phyloP scores from a whole-genome alignment of 2,329 filamentous ascomycete species.

The Sporothrix variecibatus region DNA sequence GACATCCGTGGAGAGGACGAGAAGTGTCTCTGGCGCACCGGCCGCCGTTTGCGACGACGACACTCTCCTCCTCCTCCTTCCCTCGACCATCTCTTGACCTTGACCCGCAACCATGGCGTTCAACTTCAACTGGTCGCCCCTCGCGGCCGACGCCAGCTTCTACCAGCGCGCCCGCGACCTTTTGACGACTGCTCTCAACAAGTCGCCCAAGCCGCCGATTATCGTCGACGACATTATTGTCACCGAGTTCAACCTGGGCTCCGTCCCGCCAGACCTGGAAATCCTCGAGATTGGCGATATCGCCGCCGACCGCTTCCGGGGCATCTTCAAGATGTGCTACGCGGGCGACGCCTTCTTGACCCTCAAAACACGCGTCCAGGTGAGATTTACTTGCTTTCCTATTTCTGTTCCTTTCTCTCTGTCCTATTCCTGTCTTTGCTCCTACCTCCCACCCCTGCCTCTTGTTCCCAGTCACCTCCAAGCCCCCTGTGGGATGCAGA shows the following conservation, averaged over 20 bases:
- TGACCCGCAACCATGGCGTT: slow-evolving; percentile 76
- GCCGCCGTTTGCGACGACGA: neutral
- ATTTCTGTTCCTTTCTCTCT: neutral
- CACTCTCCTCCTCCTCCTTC: neutral
- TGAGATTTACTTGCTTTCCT: slow-evolving; percentile 44
- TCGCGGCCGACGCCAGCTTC: slow-evolving; percentile 91
- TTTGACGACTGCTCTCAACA: slow-evolving; percentile 92
- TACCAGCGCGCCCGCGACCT: slow-evolving; percentile 90
- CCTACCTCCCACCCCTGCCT: neutral
- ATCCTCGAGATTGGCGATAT: slow-evolving; percentile 97
- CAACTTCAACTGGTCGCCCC: slow-evolving; percentile 99
- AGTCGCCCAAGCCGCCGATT: slow-evolving; percentile 95
- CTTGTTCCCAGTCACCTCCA: slow-evolving; percentile 17
- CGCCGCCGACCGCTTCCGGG: slow-evolving; percentile 93
- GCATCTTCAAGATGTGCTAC: slow-evolving; percentile 99
- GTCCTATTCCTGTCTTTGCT: slow-evolving; percentile 1
- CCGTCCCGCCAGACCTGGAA: slow-evolving; percentile 90
- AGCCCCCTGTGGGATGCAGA: slow-evolving; percentile 18
- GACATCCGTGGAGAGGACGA: slow-evolving; percentile 15
- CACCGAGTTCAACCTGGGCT: slow-evolving; percentile 94
- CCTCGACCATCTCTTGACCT: neutral
- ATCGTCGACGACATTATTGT: slow-evolving; percentile 99
- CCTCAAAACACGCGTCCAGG: slow-evolving; percentile 91
- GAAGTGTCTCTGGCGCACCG: slow-evolving; percentile 4
- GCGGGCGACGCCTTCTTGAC: slow-evolving; percentile 93